phyloP scores from a whole-genome alignment of 2,329 filamentous ascomycete genomes.

The Chaetothyriales sp. region DNA sequence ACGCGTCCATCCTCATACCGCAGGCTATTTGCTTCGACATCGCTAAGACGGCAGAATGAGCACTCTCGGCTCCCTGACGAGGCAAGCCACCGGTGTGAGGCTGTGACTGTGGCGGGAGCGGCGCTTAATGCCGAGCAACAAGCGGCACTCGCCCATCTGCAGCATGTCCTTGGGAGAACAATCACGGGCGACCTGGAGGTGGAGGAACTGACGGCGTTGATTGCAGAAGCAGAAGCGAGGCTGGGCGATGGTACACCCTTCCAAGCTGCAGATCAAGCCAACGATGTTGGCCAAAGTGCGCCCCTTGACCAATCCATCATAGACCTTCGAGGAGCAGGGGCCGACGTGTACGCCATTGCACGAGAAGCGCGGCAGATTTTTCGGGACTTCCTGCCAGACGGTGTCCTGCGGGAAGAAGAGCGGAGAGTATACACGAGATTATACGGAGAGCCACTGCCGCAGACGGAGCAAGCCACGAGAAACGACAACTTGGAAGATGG shows the following conservation, averaged over 20 bases:
- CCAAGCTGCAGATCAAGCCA: not conserved
- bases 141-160: conserved; percentile 9
- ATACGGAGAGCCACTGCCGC: conserved; percentile 55
- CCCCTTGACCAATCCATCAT: not conserved
- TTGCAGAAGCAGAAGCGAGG: not conserved
- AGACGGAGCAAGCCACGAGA: not conserved
- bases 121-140: conserved; percentile 4
- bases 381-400: conserved; percentile 61
- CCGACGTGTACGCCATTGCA: conserved; percentile 49
- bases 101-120: not conserved
- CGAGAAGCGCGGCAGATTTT: conserved; percentile 60
- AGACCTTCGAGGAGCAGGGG: conserved; percentile 6
- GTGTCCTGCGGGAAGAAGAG: conserved; percentile 56
- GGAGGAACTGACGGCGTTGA: conserved; percentile 2
- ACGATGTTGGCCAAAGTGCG: not conserved
- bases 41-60: not conserved
- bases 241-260: not conserved
- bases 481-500: conserved; percentile 8
- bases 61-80: not conserved
- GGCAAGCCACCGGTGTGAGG: not conserved
- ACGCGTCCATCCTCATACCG: conserved; percentile 11
- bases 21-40: not conserved
- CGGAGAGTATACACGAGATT: conserved; percentile 63
- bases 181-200: conserved; percentile 13
- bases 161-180: conserved; percentile 9